Conservation (phyloP, 148 eudicot genomes). For the Beta vulgaris region DNA sequence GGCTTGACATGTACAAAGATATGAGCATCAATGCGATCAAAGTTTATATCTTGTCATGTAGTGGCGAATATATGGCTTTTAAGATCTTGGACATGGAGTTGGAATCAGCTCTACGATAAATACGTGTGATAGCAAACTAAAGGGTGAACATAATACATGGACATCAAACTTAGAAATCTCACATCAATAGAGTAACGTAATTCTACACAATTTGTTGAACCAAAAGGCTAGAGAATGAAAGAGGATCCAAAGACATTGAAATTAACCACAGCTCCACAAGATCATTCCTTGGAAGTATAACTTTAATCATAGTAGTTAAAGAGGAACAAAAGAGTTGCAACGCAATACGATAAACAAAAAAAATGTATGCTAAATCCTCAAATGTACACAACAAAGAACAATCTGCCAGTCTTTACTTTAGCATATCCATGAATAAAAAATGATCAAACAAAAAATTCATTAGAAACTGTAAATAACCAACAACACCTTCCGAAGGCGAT, state of each 20-base stretch:
- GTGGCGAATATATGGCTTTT: too few species aligned
- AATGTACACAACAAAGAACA: not conserved
- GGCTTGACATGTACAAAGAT: too few species aligned
- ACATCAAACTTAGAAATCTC: not conserved
- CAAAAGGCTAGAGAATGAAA: not conserved
- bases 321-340: not conserved
- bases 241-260: not conserved
- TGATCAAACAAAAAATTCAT: not conserved
- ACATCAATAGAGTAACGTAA: not conserved
- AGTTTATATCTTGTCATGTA: too few species aligned
- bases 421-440: too few species aligned
- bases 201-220: not conserved
- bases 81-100: not conserved
- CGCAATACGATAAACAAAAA: not conserved
- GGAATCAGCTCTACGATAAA: not conserved
- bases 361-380: not conserved
- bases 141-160: not conserved
- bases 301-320: not conserved
- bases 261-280: not conserved
- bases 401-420: not conserved
- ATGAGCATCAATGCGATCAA: too few species aligned
- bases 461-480: not conserved
- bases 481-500: not conserved
- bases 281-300: too few species aligned
- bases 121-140: not conserved